Evolutionary conservation across 192 early-diverging fungal species (phyloP), one percentile per base, ranked within the genome.

Genomic region (Coemansia sp.): DNA sequence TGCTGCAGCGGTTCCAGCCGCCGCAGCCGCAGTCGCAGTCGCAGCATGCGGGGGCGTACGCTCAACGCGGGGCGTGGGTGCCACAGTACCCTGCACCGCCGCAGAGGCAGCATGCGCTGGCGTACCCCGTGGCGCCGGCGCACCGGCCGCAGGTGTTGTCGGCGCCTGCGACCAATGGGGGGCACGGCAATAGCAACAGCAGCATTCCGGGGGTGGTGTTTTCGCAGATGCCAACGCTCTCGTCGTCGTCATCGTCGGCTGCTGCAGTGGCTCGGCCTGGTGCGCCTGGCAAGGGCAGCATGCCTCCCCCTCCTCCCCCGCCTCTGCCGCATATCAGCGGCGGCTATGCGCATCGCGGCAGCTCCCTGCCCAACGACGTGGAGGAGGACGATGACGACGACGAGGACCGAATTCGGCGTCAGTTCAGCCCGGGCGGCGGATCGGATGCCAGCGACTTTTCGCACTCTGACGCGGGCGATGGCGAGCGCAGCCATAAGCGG

Each of bases 221-320:
- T 37, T 59, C 78, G 46, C 78, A 74, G 38, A 80, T 80, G 69
- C 78, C 78, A 17, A 64, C 71, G 17, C 42, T 79, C 22, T 42
- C 49, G 10, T 36, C 60, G 3, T 25, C 70, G 42, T 36, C 60
- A 38, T 36, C 20, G 7, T 22, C 17, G 17, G 2, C 31, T 46
- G 20, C 45, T 10, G 12, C 60, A 38, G 43, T 14, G 14, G 27
- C 22, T 25, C 45, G 45, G 10, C 47, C 22, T 27, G 27, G 24
- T 6, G 29, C 51, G 7, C 14, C 27, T 2, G 24, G n/a, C 11
- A 43, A 42, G 25, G n/a, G 29, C 29, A 54, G 17, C 17, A 25
- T 31, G 12, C 27, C 51, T 15, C 15, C 27, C 3, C 8, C 15
- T 12, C 24, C 19, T 9, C 20, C 6, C 24, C 27, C 32, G 4